Evolutionary conservation across 139 green algal genomes (phyloP).

Genomic region (Chlamydomonas eustigma): DNA sequence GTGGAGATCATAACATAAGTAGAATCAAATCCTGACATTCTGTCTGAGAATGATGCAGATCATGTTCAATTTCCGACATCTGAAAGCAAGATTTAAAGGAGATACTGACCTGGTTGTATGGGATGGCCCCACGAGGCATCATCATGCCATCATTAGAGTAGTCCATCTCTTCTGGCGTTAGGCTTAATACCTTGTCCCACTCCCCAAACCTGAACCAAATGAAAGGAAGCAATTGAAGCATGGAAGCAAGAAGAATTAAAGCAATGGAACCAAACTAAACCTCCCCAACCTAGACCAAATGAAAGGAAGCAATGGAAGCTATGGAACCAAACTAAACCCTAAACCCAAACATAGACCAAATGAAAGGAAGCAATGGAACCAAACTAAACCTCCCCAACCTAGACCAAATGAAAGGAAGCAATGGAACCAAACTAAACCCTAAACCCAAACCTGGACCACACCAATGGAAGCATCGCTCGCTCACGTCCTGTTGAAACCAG

Average conservation of each 20-base stretch:
- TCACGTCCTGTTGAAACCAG: no score
- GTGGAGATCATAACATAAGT: no score
- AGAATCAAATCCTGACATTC: no score
- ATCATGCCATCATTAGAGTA: not conserved
- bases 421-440: no score
- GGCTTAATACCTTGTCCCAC: not conserved
- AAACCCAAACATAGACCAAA: not conserved
- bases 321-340: no score
- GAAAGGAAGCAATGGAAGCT: no score
- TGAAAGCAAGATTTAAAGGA: constrained; percentile 2
- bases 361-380: not conserved
- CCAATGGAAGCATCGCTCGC: no score
- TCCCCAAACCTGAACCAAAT: not conserved
- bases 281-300: not conserved
- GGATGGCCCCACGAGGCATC: not conserved
- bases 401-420: not conserved
- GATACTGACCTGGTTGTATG: not conserved
- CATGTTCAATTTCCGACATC: no score
- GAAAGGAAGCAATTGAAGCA: constrained; percentile 2
- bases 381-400: no score
- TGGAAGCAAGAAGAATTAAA: not conserved
- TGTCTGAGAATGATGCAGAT: no score
- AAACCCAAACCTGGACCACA: constrained; percentile 1
- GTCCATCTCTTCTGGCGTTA: not conserved
- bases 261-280: no score